Evolutionary conservation across 1,284 basidiomycete genomes (phyloP), one percentile per base, ranked within the genome.

Genomic region (Violaceomyces palustris): DNA sequence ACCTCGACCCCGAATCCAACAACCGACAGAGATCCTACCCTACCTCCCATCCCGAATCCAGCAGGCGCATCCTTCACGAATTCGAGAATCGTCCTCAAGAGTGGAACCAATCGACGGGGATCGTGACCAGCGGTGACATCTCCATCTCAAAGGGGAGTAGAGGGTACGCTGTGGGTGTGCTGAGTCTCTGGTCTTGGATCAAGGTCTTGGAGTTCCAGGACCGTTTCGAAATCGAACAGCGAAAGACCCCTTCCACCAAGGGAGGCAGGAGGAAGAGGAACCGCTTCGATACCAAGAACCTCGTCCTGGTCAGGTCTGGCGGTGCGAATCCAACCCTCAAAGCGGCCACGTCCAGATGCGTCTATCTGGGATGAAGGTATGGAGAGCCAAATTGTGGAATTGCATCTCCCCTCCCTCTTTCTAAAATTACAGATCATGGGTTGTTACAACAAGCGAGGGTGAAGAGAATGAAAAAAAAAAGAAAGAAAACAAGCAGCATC

Each of bases 41-140:
- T 10, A 29, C 10, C 10, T 29, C n/a, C 10, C 10, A 29, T 10
- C n/a, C n/a, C 27, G 27, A 29, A 10, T 10, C 27, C 27, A n/a
- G 10, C n/a, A 10, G 10, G 27, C 27, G n/a, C 10, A 10, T 29
- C 27, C 10, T 29, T n/a, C 10, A 10, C 22, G 33, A 45, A 39
- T 19, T 49, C 30, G 51, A 54, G 38, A 24, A 38, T 17, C 41
- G 45, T 1, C 46, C 47, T 19, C 47, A 50, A 3, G 39, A 56
- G 27, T 54, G 53, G 61, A 55, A 55, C 29, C 30, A 50, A 9
- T 43, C 46, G 2, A 26, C 64, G 4, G 65, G 65, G 7, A 57
- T 52, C 0, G 61, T 68, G 14, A 36, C 57, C 15, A 57, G 60
- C 22, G 65, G 65, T 12, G 60, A 68, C 38, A 65, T 65, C 21